A percentile compares a stretch with the other conserved stretches of the same genome.
Conservation (phyloP, 192 early-diverging fungal genomes). For the Powellomyces hirtus region DNA sequence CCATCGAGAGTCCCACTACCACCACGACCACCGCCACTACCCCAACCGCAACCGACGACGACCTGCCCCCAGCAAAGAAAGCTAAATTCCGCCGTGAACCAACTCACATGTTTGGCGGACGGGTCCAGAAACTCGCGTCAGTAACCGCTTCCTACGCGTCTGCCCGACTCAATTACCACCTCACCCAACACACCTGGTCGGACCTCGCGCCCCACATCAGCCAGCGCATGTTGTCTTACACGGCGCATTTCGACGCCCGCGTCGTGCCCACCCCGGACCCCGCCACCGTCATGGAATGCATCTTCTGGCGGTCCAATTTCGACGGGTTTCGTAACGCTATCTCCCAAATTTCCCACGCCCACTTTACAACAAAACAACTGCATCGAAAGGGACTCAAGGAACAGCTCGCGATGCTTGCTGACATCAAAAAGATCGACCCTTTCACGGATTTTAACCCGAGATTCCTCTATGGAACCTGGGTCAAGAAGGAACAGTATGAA, state of each 20-base stretch:
- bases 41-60: not conserved
- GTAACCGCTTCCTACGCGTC: slow-evolving; percentile 46
- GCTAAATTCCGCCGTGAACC: not conserved
- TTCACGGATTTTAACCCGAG: slow-evolving; percentile 24
- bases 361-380: slow-evolving; percentile 35
- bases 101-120: slow-evolving; percentile 47
- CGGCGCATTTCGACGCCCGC: slow-evolving; percentile 52
- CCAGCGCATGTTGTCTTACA: slow-evolving; percentile 30
- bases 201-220: slow-evolving; percentile 2
- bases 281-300: slow-evolving; percentile 36
- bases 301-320: slow-evolving; percentile 58
- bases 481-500: slow-evolving; percentile 49
- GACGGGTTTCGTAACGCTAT: slow-evolving; percentile 53
- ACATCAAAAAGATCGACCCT: slow-evolving; percentile 16
- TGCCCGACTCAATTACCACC: slow-evolving; percentile 50
- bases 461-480: slow-evolving; percentile 51
- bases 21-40: not conserved
- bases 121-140: slow-evolving; percentile 52
- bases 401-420: slow-evolving; percentile 38
- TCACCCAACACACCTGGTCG: slow-evolving; percentile 27
- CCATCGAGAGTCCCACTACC: not conserved
- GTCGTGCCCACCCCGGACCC: slow-evolving; percentile 36
- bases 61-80: not conserved
- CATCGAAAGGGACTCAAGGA: slow-evolving; percentile 32
- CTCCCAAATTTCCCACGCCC: slow-evolving; percentile 30